phyloP scores from a whole-genome alignment of 495 filamentous ascomycete species.

The Elasticomyces elasticus region DNA sequence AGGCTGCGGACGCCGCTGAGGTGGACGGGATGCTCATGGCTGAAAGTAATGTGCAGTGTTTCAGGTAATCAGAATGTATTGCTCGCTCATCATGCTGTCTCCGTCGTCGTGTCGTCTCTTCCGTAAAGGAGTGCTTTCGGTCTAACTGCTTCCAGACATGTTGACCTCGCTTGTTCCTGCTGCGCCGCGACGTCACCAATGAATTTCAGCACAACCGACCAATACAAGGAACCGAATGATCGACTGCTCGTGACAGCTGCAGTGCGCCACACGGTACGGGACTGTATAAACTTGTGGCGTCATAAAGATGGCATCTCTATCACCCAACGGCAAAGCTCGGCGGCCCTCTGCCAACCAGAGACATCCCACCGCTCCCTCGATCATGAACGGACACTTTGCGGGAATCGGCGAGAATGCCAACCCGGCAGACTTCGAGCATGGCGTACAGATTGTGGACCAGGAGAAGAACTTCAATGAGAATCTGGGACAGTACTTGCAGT shows the following conservation, averaged over 20 bases:
- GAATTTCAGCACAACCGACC: constrained; percentile 1
- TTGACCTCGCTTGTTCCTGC: neutral
- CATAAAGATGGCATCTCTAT: neutral
- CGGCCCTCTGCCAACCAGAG: neutral
- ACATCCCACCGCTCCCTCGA: constrained; percentile 38
- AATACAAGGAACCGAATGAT: neutral
- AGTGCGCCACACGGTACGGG: neutral
- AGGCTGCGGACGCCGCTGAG: neutral
- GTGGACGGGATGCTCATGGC: neutral
- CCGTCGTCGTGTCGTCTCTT: too few species aligned
- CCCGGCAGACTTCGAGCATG: constrained; percentile 71
- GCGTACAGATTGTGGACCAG: constrained; percentile 92
- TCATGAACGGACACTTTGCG: constrained; percentile 84
- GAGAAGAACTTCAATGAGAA: constrained; percentile 88
- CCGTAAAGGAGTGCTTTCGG: too few species aligned
- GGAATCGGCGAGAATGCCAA: constrained; percentile 59
- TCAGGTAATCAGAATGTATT: too few species aligned
- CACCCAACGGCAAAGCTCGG: neutral
- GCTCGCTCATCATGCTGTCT: too few species aligned
- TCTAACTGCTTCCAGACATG: too few species aligned
- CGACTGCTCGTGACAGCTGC: neutral
- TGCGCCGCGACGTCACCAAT: neutral
- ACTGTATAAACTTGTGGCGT: neutral
- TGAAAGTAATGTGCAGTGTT: neutral
- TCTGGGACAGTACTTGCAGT: constrained; percentile 67